phyloP scores from a whole-genome alignment of 441 rosid genomes.

The Lepidium campestre region DNA sequence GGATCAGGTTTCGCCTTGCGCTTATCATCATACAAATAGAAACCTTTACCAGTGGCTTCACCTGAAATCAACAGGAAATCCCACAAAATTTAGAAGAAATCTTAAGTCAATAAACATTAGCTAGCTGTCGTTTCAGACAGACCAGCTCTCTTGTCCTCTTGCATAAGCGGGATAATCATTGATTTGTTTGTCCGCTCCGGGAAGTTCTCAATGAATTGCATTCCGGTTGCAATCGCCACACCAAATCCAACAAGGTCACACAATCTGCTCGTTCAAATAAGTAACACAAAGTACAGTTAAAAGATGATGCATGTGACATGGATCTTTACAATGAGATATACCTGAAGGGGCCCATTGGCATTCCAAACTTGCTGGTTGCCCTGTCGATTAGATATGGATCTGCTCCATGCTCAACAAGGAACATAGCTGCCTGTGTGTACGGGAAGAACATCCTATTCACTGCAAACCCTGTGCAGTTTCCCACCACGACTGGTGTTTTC shows the following conservation, averaged over 20 bases:
- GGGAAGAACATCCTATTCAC: slow-evolving; percentile 98
- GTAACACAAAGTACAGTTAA: neutral
- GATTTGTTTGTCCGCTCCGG: slow-evolving; percentile 84
- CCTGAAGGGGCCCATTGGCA: slow-evolving; percentile 99
- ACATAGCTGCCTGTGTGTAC: slow-evolving; percentile 72
- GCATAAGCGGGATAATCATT: slow-evolving; percentile 80
- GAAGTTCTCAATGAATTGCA: slow-evolving; percentile 72
- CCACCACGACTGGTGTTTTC: slow-evolving; percentile 92
- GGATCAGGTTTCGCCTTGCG: slow-evolving; percentile 92
- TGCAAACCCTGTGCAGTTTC: slow-evolving; percentile 98
- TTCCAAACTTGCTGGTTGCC: slow-evolving; percentile 84
- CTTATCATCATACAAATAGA: slow-evolving; percentile 70
- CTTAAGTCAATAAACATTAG: neutral
- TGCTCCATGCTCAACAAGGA: slow-evolving; percentile 76
- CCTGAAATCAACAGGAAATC: slow-evolving; percentile 43
- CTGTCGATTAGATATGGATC: slow-evolving; percentile 76
- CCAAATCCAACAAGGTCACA: slow-evolving; percentile 93
- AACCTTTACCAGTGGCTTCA: slow-evolving; percentile 79
- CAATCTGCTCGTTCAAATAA: slow-evolving; percentile 49
- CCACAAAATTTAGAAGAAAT: neutral
- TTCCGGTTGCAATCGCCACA: slow-evolving; percentile 78
- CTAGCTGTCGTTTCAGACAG: neutral
- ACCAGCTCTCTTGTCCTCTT: slow-evolving; percentile 89
- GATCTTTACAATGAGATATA: slow-evolving; percentile 10
- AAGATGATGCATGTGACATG: neutral